A percentile compares a stretch with the other conserved stretches of the same genome.
Conservation (phyloP, 2,329 filamentous ascomycete genomes). For the Sclerotinia borealis region DNA sequence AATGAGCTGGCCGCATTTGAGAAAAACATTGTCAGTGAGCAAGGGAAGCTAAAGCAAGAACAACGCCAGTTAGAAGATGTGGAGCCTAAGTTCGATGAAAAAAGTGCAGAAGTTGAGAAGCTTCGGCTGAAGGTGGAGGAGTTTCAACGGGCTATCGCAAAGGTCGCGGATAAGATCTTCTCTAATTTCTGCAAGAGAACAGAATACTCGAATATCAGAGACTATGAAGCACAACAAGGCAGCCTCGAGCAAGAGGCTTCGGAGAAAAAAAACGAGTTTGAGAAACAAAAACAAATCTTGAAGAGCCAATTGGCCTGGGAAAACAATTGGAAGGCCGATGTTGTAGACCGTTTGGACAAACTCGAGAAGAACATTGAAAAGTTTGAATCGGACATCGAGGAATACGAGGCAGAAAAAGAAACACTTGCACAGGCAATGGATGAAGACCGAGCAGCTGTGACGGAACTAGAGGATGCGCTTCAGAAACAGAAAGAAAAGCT, state of each 20-base stretch:
- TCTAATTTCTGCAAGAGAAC: conserved; percentile 76
- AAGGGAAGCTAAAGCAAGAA: conserved; percentile 70
- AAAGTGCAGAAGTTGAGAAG: conserved; percentile 60
- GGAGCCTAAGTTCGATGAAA: conserved; percentile 70
- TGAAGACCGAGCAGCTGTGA: conserved; percentile 68
- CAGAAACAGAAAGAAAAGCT: conserved; percentile 63
- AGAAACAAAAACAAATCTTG: conserved; percentile 73
- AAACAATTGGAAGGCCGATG: conserved; percentile 46
- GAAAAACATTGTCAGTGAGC: conserved; percentile 78
- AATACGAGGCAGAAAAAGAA: conserved; percentile 66
- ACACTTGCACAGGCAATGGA: conserved; percentile 68
- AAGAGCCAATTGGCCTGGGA: conserved; percentile 56
- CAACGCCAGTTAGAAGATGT: conserved; percentile 69
- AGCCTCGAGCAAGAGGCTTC: conserved; percentile 85
- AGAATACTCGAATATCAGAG: conserved; percentile 82
- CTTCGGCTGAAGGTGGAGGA: conserved; percentile 50
- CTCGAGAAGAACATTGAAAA: conserved; percentile 62
- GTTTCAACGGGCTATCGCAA: conserved; percentile 60
- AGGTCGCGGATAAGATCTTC: conserved; percentile 86
- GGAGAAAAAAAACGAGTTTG: conserved; percentile 81
- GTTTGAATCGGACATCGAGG: conserved; percentile 61
- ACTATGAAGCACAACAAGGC: conserved; percentile 90
- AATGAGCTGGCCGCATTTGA: conserved; percentile 74
- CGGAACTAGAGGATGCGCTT: conserved; percentile 66
- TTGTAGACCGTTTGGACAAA: conserved; percentile 60